Percentiles rank a stretch among this genome's conserved stretches.
phyloP scores from a whole-genome alignment of 495 filamentous ascomycete genomes.

The Bacidia rubella region DNA sequence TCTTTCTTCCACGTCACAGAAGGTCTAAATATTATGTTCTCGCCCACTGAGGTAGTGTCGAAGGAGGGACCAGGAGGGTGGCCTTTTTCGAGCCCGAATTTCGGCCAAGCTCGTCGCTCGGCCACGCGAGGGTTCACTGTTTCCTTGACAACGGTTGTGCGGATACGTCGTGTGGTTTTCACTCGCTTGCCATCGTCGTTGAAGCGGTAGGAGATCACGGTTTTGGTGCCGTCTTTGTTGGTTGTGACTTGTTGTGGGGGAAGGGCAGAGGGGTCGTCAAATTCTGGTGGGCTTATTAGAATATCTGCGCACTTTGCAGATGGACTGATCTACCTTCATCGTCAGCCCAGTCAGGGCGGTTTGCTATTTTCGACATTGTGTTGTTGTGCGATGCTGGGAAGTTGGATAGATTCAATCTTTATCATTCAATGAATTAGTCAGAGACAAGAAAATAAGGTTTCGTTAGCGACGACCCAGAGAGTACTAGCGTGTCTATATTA shows the following conservation, averaged over 20 bases:
- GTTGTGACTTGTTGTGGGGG: conserved; percentile 73
- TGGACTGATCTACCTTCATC: conserved; percentile 40
- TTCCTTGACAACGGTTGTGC: conserved; percentile 74
- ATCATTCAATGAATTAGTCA: neutral
- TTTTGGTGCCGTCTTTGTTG: conserved; percentile 97
- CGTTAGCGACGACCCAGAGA: too few relatives aligned
- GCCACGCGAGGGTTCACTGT: conserved; percentile 93
- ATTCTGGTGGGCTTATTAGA: conserved; percentile 30
- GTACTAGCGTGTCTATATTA: too few relatives aligned
- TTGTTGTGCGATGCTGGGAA: neutral
- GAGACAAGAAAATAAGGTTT: neutral
- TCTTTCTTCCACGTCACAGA: conserved; percentile 81
- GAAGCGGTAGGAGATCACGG: conserved; percentile 76
- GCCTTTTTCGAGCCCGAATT: conserved; percentile 79
- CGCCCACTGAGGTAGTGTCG: conserved; percentile 85
- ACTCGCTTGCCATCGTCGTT: conserved; percentile 92
- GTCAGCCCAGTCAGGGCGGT: conserved; percentile 86
- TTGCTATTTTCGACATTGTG: conserved; percentile 23
- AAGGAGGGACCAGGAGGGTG: conserved; percentile 51
- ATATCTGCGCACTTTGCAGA: neutral
- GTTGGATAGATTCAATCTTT: too few relatives aligned
- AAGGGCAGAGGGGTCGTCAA: conserved; percentile 67
- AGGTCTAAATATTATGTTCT: conserved; percentile 94
- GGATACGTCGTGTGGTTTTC: conserved; percentile 88
- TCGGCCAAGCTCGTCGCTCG: conserved; percentile 78